phyloP scores from a whole-genome alignment of 306 rosid species.

The Pterocarpus santalinus region DNA sequence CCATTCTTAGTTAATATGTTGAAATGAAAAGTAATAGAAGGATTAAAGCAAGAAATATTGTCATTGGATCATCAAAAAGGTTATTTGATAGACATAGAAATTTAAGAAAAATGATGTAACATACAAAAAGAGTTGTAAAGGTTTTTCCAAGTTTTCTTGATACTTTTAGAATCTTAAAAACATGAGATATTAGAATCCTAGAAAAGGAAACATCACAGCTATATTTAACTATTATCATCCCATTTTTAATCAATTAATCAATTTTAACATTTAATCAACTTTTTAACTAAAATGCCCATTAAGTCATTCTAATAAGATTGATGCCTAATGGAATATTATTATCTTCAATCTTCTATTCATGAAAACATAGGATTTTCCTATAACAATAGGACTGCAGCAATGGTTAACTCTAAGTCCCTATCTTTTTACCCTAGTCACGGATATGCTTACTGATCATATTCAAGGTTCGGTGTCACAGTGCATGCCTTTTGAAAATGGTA shows the following conservation, averaged over 20 bases:
- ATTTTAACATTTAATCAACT: neutral
- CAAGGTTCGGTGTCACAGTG: too few species aligned
- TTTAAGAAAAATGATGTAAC: neutral
- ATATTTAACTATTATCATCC: neutral
- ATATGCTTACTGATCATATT: too few species aligned
- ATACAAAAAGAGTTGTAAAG: neutral
- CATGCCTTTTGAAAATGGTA: too few species aligned
- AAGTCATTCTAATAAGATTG: neutral
- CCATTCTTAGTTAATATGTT: neutral
- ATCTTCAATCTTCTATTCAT: too few species aligned
- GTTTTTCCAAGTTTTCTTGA: constrained; percentile 15
- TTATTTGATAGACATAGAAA: neutral
- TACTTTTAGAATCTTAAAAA: constrained; percentile 1
- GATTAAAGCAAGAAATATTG: neutral
- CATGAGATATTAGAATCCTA: neutral
- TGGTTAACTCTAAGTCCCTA: too few species aligned
- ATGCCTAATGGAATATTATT: too few species aligned
- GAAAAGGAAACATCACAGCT: neutral
- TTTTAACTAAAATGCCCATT: neutral
- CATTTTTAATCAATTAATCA: neutral
- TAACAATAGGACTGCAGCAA: too few species aligned
- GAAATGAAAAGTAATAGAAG: neutral
- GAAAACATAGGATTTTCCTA: too few species aligned
- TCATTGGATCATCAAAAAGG: neutral
- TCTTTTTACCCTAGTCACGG: too few species aligned